Evolutionary conservation across 1,139 yeast species (phyloP).

Genomic region (Yamadazyma buinensis): DNA sequence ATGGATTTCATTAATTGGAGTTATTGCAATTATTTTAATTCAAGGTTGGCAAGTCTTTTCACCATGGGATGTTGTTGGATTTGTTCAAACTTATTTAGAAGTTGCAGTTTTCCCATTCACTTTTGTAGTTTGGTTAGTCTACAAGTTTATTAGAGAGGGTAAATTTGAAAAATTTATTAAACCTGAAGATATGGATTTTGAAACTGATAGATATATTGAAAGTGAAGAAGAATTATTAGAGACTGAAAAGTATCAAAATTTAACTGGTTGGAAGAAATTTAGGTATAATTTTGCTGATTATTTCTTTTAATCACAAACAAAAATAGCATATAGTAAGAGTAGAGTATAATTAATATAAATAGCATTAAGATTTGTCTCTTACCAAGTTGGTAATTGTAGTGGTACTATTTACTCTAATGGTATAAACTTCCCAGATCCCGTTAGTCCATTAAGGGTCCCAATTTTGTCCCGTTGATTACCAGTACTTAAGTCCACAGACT

Average conservation of each 20-base stretch:
- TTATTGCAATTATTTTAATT: slow-evolving; percentile 33
- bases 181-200: slow-evolving; percentile 58
- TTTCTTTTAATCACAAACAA: slow-evolving; percentile 15
- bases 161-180: slow-evolving; percentile 30
- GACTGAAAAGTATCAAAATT: slow-evolving; percentile 33
- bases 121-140: slow-evolving; percentile 42
- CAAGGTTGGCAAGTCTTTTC: slow-evolving; percentile 53
- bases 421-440: no score
- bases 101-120: slow-evolving; percentile 35
- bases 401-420: no score
- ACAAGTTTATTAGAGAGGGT: slow-evolving; percentile 27
- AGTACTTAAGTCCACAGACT: no score
- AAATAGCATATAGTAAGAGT: no score
- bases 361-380: no score
- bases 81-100: slow-evolving; percentile 37
- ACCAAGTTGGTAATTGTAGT: no score
- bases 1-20: slow-evolving; percentile 33
- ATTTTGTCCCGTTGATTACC: no score
- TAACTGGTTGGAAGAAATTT: slow-evolving; percentile 46
- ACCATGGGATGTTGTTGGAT: slow-evolving; percentile 37
- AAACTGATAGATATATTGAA: slow-evolving; percentile 52
- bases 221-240: slow-evolving; percentile 45
- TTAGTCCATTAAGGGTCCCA: no score
- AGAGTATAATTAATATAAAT: no score
- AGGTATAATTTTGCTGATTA: slow-evolving; percentile 29